Conservation (phyloP, 352 stramenopile genomes). For the Aphanomyces invadans region DNA sequence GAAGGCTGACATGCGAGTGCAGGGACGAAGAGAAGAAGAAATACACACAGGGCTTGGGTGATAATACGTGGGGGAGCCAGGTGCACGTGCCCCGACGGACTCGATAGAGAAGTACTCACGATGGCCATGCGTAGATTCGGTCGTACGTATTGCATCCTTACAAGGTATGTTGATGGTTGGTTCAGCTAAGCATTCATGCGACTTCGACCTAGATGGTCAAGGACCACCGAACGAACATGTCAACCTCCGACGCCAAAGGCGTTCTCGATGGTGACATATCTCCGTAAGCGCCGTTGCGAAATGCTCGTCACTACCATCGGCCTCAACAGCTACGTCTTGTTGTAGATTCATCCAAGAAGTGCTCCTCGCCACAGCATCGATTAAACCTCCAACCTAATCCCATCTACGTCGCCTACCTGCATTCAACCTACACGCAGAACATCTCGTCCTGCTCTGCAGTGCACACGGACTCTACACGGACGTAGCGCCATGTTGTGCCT, state of each 20-base stretch:
- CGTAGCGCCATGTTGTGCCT: too few relatives aligned
- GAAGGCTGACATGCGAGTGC: conserved; percentile 57
- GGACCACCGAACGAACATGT: conserved; percentile 88
- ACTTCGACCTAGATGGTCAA: conserved; percentile 83
- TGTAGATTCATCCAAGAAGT: conserved; percentile 64
- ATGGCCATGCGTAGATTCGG: conserved; percentile 85
- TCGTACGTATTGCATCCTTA: conserved; percentile 98
- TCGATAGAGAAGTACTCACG: not conserved
- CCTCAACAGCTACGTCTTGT: not conserved
- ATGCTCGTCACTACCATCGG: conserved; percentile 14
- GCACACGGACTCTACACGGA: too few relatives aligned
- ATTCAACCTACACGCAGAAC: not conserved
- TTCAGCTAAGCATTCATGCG: not conserved
- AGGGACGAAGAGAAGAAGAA: conserved; percentile 41
- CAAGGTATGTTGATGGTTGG: conserved; percentile 59
- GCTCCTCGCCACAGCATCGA: conserved; percentile 38
- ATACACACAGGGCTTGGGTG: conserved; percentile 55
- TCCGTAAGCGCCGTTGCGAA: conserved; percentile 24
- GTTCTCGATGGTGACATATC: conserved; percentile 90
- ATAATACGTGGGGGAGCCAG: conserved; percentile 68
- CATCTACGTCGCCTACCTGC: too few relatives aligned
- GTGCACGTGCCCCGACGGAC: conserved; percentile 4
- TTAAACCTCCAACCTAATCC: not conserved
- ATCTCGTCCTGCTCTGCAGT: too few relatives aligned
- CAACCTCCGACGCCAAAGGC: conserved; percentile 74